phyloP scores from a whole-genome alignment of 768 basidiomycete species.

The Leccinellum albellum region DNA sequence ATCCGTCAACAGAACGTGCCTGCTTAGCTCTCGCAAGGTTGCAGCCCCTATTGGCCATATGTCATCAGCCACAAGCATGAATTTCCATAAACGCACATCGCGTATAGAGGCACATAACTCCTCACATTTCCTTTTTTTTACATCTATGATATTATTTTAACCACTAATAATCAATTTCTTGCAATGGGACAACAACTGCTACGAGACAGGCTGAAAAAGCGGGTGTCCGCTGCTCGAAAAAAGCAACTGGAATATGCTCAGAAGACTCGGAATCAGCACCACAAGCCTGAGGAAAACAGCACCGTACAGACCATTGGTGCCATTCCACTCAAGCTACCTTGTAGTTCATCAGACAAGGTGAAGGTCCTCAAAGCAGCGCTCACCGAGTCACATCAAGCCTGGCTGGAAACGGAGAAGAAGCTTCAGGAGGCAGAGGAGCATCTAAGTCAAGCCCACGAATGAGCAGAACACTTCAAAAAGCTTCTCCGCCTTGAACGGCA shows the following conservation, averaged over 20 bases:
- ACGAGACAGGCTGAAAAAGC: not conserved
- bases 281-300: not conserved
- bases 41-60: not conserved
- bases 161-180: not conserved
- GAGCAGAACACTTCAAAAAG: too few species aligned
- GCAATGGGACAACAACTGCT: not conserved
- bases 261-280: not conserved
- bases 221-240: not conserved
- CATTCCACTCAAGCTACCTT: not conserved
- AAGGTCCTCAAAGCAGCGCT: not conserved
- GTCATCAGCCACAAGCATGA: not conserved
- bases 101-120: not conserved
- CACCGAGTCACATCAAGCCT: not conserved
- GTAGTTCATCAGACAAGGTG: not conserved
- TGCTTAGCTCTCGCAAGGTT: too few species aligned
- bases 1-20: not conserved
- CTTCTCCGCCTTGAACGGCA: too few species aligned
- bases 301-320: too few species aligned
- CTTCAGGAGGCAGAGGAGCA: too few species aligned
- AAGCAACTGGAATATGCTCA: not conserved
- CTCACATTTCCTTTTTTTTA: not conserved
- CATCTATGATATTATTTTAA: not conserved
- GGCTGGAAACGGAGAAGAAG: not conserved
- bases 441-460: too few species aligned
- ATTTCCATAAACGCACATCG: not conserved